Conservation (phyloP, 2,329 filamentous ascomycete species). For the Alternaria metachromatica region DNA sequence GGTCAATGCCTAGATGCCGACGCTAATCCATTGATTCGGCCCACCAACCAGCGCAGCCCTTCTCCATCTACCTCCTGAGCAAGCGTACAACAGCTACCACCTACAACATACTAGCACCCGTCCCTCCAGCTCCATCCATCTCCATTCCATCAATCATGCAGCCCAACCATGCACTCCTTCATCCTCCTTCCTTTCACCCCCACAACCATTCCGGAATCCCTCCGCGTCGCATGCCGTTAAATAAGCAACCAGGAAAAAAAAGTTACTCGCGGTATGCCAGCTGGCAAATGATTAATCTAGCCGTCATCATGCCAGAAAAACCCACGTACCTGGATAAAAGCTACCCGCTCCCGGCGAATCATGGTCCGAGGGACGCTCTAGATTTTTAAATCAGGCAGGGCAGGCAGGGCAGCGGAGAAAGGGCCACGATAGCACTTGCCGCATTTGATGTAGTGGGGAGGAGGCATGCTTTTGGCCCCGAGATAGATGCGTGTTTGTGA, state of each 20-base stretch:
- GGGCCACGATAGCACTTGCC: constrained; percentile 19
- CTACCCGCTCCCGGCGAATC: constrained; percentile 15
- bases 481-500: background rate
- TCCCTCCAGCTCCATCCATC: background rate
- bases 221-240: constrained; percentile 13
- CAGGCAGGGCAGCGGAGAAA: constrained; percentile 4
- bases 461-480: constrained; percentile 13
- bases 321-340: constrained; percentile 15
- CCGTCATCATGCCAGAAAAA: constrained; percentile 18
- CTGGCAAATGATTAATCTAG: constrained; percentile 18
- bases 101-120: background rate
- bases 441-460: background rate
- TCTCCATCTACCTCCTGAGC: constrained; percentile 20
- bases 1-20: constrained; percentile 20
- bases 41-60: background rate
- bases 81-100: background rate
- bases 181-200: constrained; percentile 18
- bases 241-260: constrained; percentile 11
- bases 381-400: background rate
- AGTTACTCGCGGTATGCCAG: constrained; percentile 6
- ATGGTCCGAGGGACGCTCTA: background rate
- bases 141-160: background rate
- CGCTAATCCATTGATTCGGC: constrained; percentile 18
- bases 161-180: constrained; percentile 24
- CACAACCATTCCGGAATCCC: constrained; percentile 3